Evolutionary conservation across 805 yeast species (phyloP).

Genomic region (Candida pseudofarinosa): DNA sequence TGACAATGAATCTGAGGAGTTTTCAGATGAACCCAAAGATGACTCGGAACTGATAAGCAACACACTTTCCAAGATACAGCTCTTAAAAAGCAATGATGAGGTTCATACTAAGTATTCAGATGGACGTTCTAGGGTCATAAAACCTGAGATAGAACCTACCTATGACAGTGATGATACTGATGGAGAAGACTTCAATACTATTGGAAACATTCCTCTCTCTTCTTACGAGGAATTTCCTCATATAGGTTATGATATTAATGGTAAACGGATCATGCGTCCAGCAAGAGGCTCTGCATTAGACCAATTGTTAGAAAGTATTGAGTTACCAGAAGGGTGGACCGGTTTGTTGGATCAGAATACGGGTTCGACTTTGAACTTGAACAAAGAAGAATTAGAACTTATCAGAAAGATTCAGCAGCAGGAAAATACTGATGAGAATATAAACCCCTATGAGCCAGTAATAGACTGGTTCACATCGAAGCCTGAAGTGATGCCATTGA

Average conservation of each 20-base stretch:
- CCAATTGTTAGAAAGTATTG: conserved; percentile 82
- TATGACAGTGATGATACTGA: conserved; percentile 95
- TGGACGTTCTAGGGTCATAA: conserved; percentile 72
- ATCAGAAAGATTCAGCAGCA: conserved; percentile 82
- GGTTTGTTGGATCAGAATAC: conserved; percentile 89
- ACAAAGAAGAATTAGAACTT: conserved; percentile 83
- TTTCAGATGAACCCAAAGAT: conserved; percentile 52
- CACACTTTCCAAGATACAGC: conserved; percentile 48
- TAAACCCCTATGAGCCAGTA: conserved; percentile 89
- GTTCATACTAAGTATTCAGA: conserved; percentile 57
- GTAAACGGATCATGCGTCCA: conserved; percentile 98
- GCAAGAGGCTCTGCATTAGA: conserved; percentile 95
- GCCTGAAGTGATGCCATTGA: conserved; percentile 82
- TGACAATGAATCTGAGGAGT: conserved; percentile 42
- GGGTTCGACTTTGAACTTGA: conserved; percentile 77
- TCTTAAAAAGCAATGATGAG: conserved; percentile 40
- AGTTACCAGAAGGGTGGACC: conserved; percentile 98
- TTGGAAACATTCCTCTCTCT: conserved; percentile 88
- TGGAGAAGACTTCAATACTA: conserved; percentile 72
- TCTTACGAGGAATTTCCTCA: conserved; percentile 98
- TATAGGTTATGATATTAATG: conserved; percentile 93
- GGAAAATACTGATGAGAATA: conserved; percentile 72
- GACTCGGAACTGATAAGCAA: conserved; percentile 50
- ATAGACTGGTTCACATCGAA: conserved; percentile 93
- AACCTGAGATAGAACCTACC: conserved; percentile 91